phyloP scores from a whole-genome alignment of 805 yeast species.

The Kluyveromyces wickerhamii region DNA sequence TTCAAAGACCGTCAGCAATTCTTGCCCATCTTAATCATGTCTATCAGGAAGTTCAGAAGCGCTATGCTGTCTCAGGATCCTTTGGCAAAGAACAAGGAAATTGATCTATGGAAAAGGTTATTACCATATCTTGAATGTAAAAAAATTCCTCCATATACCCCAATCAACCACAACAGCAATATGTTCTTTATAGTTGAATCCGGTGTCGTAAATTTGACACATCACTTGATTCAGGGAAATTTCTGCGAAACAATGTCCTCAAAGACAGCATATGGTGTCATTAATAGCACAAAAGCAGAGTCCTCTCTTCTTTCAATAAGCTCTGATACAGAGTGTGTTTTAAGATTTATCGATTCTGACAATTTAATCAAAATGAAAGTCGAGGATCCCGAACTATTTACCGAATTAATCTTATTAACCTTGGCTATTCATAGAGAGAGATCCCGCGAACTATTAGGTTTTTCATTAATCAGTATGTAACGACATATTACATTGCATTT shows the following conservation, averaged over 20 bases:
- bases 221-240: constrained; percentile 37
- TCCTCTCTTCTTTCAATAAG: constrained; percentile 38
- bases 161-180: constrained; percentile 27
- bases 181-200: constrained; percentile 50
- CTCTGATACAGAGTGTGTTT: constrained; percentile 53
- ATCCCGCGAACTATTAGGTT: constrained; percentile 68
- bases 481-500: background rate
- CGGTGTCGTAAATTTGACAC: constrained; percentile 46
- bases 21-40: constrained; percentile 21
- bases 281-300: constrained; percentile 26
- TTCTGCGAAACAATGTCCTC: constrained; percentile 43
- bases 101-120: constrained; percentile 57
- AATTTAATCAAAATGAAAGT: constrained; percentile 39
- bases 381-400: constrained; percentile 46
- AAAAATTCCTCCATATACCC: constrained; percentile 42
- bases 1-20: constrained; percentile 17
- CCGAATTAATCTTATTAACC: constrained; percentile 56
- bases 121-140: constrained; percentile 48
- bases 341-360: constrained; percentile 57
- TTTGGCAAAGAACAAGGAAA: constrained; percentile 31
- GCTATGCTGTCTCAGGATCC: constrained; percentile 19
- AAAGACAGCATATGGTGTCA: constrained; percentile 47
- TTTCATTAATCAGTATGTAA: constrained; percentile 55
- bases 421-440: constrained; percentile 60
- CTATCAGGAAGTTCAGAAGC: constrained; percentile 25